phyloP scores from a whole-genome alignment of 106 monocot genomes.

The Platanthera zijinensis region DNA sequence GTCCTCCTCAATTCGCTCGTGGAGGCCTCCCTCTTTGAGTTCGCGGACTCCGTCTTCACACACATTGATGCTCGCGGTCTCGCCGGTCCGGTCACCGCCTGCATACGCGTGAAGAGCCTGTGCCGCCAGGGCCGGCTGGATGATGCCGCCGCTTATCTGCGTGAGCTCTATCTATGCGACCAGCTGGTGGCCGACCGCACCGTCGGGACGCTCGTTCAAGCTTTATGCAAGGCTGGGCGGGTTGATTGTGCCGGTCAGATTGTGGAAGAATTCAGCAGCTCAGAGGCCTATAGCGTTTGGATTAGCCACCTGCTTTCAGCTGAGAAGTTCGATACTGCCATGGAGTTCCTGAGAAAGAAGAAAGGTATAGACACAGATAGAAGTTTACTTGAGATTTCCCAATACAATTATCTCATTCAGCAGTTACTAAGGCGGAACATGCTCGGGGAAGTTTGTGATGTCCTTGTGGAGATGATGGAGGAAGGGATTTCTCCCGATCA shows the following conservation, averaged over 20 bases:
- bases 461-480: constrained; percentile 76
- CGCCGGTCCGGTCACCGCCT: constrained; percentile 31
- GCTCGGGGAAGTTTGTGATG: constrained; percentile 52
- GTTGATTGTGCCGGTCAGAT: constrained; percentile 45
- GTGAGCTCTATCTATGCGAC: constrained; percentile 5
- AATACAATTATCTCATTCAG: constrained; percentile 44
- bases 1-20: constrained; percentile 76
- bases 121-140: constrained; percentile 43
- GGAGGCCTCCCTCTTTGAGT: constrained; percentile 51
- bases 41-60: constrained; percentile 32
- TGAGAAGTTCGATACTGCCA: constrained; percentile 32
- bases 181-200: constrained; percentile 1
- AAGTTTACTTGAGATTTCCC: constrained; percentile 27
- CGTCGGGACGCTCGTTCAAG: constrained; percentile 35
- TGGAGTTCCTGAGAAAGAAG: constrained; percentile 61
- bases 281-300: constrained; percentile 39
- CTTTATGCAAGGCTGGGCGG: constrained; percentile 37
- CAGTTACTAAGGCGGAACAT: constrained; percentile 36
- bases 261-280: constrained; percentile 42
- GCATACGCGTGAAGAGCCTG: constrained; percentile 59
- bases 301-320: constrained; percentile 26
- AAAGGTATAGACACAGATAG: constrained; percentile 22
- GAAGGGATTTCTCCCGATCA: constrained; percentile 50
- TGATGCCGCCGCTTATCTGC: constrained; percentile 38
- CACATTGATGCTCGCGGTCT: constrained; percentile 34